phyloP scores from a whole-genome alignment of 2,329 filamentous ascomycete species.

The Aureobasidium mangrovei region DNA sequence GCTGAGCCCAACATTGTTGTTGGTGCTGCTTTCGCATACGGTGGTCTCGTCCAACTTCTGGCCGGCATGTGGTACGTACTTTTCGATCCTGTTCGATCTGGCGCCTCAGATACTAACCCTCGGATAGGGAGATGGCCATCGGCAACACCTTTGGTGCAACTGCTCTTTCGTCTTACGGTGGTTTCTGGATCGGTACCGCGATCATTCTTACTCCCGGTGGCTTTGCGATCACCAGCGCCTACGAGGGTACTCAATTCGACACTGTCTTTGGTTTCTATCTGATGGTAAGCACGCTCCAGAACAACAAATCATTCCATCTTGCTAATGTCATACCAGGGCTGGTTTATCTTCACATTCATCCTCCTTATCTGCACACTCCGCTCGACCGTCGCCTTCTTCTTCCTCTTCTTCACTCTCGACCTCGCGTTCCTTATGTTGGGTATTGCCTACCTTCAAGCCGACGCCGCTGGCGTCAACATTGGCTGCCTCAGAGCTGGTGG shows the following conservation, averaged over 20 bases:
- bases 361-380: constrained; percentile 46
- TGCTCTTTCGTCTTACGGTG: constrained; percentile 52
- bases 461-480: constrained; percentile 27
- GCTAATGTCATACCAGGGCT: constrained; percentile 28
- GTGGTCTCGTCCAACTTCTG: constrained; percentile 43
- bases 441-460: constrained; percentile 42
- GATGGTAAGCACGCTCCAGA: constrained; percentile 32
- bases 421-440: constrained; percentile 51
- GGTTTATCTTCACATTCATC: constrained; percentile 51
- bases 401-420: constrained; percentile 50
- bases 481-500: constrained; percentile 44
- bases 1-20: constrained; percentile 39
- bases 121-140: constrained; percentile 42
- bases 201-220: constrained; percentile 49
- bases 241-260: constrained; percentile 36
- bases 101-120: constrained; percentile 7
- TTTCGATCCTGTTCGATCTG: background rate
- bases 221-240: constrained; percentile 39
- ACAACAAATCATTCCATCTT: background rate
- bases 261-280: constrained; percentile 50
- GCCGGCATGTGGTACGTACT: constrained; percentile 46
- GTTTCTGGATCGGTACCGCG: constrained; percentile 53
- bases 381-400: constrained; percentile 51
- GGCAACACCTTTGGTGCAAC: constrained; percentile 58
- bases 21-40: constrained; percentile 41